phyloP scores from a whole-genome alignment of 495 filamentous ascomycete species.

The Friedmanniomyces simplex region DNA sequence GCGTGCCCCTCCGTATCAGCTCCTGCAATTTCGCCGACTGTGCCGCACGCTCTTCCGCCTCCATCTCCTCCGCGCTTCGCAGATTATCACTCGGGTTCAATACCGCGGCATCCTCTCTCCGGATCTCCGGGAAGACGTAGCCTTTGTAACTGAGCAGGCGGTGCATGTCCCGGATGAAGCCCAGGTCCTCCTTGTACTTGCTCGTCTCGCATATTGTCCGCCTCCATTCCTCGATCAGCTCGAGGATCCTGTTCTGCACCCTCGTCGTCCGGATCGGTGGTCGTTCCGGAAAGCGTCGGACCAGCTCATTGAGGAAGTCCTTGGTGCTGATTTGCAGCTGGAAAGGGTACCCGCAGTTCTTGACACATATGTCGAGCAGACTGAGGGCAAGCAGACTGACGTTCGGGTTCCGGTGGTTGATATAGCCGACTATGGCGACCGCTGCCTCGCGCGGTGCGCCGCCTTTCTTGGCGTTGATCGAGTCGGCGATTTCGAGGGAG shows the following conservation, averaged over 20 bases:
- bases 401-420: constrained; percentile 95
- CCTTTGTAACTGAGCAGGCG: constrained; percentile 91
- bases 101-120: constrained; percentile 89
- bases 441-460: constrained; percentile 94
- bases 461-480: constrained; percentile 97
- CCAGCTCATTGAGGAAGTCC: constrained; percentile 97
- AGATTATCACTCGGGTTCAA: constrained; percentile 95
- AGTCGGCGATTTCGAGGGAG: constrained; percentile 90
- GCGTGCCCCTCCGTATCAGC: constrained; percentile 81
- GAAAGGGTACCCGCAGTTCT: constrained; percentile 99
- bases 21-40: constrained; percentile 97
- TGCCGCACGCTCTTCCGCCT: constrained; percentile 86
- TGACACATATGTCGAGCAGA: constrained; percentile 95
- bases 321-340: constrained; percentile 98
- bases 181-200: constrained; percentile 91
- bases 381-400: constrained; percentile 77
- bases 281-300: constrained; percentile 88
- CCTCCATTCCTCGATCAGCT: constrained; percentile 97
- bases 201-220: constrained; percentile 96
- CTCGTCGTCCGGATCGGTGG: constrained; percentile 75
- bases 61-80: constrained; percentile 97
- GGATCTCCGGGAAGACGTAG: constrained; percentile 85
- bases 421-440: constrained; percentile 81
- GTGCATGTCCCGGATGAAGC: constrained; percentile 97
- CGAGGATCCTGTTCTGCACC: constrained; percentile 85